Evolutionary conservation across 495 filamentous ascomycete genomes (phyloP).

Genomic region (Penicillium egyptiacum): DNA sequence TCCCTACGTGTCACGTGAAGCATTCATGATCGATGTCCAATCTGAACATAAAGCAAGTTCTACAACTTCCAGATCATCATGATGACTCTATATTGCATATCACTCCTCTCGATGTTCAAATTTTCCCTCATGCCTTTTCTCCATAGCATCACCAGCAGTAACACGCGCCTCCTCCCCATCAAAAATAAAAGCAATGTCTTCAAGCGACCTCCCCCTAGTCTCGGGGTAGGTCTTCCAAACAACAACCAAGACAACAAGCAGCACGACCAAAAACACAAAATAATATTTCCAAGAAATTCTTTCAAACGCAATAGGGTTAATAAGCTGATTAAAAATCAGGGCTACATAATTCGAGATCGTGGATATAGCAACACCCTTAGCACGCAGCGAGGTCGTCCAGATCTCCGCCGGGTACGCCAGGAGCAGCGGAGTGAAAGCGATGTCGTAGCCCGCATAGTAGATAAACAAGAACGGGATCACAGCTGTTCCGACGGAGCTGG

Average conservation of each 20-base stretch:
- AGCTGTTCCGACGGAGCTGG: conserved; percentile 45
- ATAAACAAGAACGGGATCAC: conserved; percentile 59
- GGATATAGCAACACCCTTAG: conserved; percentile 65
- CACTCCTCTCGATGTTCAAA: background rate
- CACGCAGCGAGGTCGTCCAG: conserved; percentile 61
- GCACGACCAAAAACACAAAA: conserved; percentile 56
- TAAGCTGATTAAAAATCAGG: conserved; percentile 51
- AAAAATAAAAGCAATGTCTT: conserved; percentile 60
- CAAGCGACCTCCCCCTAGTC: conserved; percentile 59
- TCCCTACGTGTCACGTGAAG: background rate
- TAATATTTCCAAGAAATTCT: conserved; percentile 55
- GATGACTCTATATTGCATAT: background rate
- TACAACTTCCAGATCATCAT: background rate
- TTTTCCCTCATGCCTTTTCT: background rate
- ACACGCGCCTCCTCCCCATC: conserved; percentile 26
- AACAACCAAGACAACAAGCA: conserved; percentile 52
- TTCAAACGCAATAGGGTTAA: conserved; percentile 54
- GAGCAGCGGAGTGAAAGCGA: conserved; percentile 57
- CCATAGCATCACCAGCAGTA: background rate
- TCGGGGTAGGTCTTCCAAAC: conserved; percentile 64
- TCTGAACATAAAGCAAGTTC: background rate
- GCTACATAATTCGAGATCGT: conserved; percentile 55
- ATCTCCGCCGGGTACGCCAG: conserved; percentile 63
- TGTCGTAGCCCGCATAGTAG: conserved; percentile 53
- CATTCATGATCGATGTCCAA: background rate